Evolutionary conservation across 192 early-diverging fungal species (phyloP).

Genomic region (Physocladia obscura): DNA sequence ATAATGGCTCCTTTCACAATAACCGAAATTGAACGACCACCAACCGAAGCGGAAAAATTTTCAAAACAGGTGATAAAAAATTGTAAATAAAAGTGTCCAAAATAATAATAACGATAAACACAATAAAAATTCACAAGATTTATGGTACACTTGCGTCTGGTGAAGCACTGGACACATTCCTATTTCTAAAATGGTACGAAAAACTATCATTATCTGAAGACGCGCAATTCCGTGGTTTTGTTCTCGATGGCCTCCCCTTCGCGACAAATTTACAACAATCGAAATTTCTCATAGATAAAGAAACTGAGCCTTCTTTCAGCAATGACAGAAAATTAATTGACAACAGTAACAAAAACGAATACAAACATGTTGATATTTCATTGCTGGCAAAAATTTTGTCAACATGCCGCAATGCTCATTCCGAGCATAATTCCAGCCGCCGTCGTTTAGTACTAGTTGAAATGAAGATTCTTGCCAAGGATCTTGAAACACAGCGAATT

Average conservation of each 20-base stretch:
- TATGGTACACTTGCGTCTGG: constrained; percentile 23
- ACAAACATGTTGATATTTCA: too few species aligned
- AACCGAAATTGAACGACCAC: background rate
- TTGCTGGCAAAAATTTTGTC: too few species aligned
- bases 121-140: background rate
- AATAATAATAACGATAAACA: constrained; percentile 12
- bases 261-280: too few species aligned
- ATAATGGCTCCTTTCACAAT: background rate
- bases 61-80: background rate
- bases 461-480: constrained; percentile 36
- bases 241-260: constrained; percentile 38
- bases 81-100: background rate
- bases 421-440: too few species aligned
- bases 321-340: too few species aligned
- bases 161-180: constrained; percentile 13
- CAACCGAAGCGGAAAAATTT: background rate
- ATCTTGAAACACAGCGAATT: constrained; percentile 32
- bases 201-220: constrained; percentile 12
- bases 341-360: too few species aligned
- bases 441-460: constrained; percentile 37
- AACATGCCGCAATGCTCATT: too few species aligned
- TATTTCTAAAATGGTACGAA: constrained; percentile 24
- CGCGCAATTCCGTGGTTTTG: constrained; percentile 35
- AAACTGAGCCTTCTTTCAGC: too few species aligned
- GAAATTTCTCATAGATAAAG: too few species aligned